These are phyloP conservation scores for Seiridium cupressi DNA, from an alignment of 2,329 filamentous ascomycete species.

Conservation along the genomic window DNA sequence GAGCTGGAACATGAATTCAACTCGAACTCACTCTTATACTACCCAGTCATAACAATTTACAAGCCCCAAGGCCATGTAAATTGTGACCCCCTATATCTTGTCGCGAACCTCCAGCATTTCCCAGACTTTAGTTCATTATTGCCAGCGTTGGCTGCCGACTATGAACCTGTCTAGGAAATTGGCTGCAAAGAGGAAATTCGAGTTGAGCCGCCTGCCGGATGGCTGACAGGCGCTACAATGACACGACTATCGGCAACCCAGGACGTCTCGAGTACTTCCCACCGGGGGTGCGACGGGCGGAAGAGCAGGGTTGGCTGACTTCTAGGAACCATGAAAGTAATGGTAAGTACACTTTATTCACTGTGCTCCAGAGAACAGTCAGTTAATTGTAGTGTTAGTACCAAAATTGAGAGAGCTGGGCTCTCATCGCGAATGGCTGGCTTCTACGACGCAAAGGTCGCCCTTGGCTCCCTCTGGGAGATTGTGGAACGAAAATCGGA, in stretches of 20 bases:
- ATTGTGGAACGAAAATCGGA: constrained; percentile 20
- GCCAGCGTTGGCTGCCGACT: constrained; percentile 5
- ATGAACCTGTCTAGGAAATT: constrained; percentile 7
- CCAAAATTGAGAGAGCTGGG: constrained; percentile 24
- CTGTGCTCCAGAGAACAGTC: neutral
- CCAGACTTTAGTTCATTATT: neutral
- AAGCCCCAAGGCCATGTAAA: too few relatives aligned
- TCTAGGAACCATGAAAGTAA: constrained; percentile 7
- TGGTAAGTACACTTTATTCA: neutral
- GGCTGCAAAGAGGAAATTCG: constrained; percentile 7
- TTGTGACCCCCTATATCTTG: too few relatives aligned
- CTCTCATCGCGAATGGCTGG: constrained; percentile 21
- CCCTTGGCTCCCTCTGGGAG: constrained; percentile 7
- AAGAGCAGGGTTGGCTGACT: constrained; percentile 10
- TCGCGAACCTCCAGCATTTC: neutral
- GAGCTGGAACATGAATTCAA: too few relatives aligned
- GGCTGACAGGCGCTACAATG: constrained; percentile 11
- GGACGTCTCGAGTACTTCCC: constrained; percentile 10
- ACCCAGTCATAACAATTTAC: too few relatives aligned
- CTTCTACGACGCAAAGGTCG: constrained; percentile 8
- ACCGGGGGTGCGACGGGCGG: constrained; percentile 6
- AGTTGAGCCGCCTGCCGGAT: constrained; percentile 13
- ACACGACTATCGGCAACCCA: constrained; percentile 10
- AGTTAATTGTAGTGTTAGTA: constrained; percentile 13
- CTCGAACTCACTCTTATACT: too few relatives aligned